These are phyloP conservation scores for Cucurbita pepo DNA, from an alignment of 306 rosid genomes.

Conservation along the genomic window DNA sequence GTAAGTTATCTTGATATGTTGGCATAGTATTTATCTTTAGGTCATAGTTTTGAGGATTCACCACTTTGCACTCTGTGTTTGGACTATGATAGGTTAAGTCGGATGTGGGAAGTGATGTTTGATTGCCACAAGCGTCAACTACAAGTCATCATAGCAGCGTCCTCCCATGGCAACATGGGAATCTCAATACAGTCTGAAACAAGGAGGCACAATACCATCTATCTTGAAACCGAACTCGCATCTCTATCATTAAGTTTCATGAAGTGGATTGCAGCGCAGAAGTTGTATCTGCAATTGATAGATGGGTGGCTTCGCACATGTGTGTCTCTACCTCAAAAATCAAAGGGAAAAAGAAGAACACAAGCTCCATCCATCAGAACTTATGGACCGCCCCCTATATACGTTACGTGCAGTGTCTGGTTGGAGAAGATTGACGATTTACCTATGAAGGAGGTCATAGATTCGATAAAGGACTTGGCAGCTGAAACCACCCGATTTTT, in stretches of 20 bases:
- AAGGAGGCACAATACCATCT: constrained; percentile 38
- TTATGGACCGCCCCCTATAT: constrained; percentile 72
- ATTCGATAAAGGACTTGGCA: constrained; percentile 49
- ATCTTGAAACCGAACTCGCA: constrained; percentile 61
- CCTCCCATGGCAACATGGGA: constrained; percentile 33
- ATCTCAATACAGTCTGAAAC: constrained; percentile 48
- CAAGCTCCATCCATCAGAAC: constrained; percentile 4
- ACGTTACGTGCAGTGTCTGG: constrained; percentile 48
- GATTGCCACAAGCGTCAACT: constrained; percentile 78
- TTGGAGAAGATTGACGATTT: constrained; percentile 23
- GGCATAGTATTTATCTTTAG: not conserved
- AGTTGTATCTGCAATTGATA: constrained; percentile 49
- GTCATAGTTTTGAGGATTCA: not conserved
- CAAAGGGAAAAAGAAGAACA: constrained; percentile 34
- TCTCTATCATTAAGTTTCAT: constrained; percentile 41
- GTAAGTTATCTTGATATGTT: not conserved
- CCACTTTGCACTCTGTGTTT: not conserved
- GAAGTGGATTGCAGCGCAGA: constrained; percentile 79
- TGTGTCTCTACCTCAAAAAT: constrained; percentile 26
- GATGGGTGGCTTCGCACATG: constrained; percentile 72
- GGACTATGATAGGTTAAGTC: constrained; percentile 35
- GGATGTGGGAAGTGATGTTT: constrained; percentile 89
- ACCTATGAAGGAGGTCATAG: constrained; percentile 37
- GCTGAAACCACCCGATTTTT: constrained; percentile 38
- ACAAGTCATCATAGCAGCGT: constrained; percentile 44